phyloP scores from a whole-genome alignment of 257 asterid species.

The Solanum chilense region DNA sequence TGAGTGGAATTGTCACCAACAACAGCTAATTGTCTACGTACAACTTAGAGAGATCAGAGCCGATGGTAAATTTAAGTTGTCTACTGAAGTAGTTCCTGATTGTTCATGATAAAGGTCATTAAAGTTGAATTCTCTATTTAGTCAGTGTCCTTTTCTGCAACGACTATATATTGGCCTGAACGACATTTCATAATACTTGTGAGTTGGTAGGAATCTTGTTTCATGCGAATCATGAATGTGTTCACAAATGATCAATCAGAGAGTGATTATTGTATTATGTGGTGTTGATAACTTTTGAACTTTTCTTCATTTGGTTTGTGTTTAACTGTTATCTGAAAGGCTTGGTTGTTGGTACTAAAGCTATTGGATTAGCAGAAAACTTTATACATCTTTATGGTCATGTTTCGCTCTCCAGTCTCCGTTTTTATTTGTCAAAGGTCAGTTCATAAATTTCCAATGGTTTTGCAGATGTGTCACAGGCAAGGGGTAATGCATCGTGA shows the following conservation, averaged over 20 bases:
- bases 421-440: background rate
- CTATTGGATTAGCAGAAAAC: background rate
- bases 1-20: background rate
- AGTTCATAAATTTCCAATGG: background rate
- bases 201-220: background rate
- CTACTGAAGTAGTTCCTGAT: background rate
- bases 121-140: background rate
- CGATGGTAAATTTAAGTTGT: background rate
- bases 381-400: background rate
- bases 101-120: background rate
- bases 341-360: background rate
- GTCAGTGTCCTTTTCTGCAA: background rate
- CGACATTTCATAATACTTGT: background rate
- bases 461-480: conserved; percentile 45
- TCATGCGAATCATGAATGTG: background rate
- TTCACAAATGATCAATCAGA: background rate
- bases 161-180: background rate
- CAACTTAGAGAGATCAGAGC: background rate
- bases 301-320: background rate
- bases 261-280: background rate
- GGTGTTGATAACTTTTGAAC: background rate
- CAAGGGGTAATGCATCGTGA: conserved; percentile 61
- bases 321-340: background rate
- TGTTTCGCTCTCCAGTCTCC: background rate
- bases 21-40: background rate